Evolutionary conservation across 2,329 filamentous ascomycete genomes (phyloP).

Genomic region (Mariannaea sp.): DNA sequence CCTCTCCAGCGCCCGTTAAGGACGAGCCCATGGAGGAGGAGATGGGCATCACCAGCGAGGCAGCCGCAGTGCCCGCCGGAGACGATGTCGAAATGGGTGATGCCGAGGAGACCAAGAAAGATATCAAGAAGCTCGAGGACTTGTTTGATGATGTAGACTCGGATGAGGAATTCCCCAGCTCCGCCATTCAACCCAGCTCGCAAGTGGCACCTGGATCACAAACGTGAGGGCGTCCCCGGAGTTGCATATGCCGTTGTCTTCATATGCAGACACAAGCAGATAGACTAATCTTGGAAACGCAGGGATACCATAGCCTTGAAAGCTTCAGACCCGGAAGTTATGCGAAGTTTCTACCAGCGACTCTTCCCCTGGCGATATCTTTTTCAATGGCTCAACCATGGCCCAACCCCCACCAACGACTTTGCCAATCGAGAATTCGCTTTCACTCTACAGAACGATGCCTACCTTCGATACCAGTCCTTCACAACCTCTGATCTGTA

Average conservation of each 20-base stretch:
- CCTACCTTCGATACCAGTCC: slow-evolving; percentile 89
- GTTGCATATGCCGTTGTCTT: background rate
- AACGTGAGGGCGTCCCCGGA: slow-evolving; percentile 44
- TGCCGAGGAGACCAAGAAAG: slow-evolving; percentile 44
- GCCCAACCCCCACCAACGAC: slow-evolving; percentile 80
- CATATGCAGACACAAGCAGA: no score
- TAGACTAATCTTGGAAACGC: slow-evolving; percentile 14
- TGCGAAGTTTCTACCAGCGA: slow-evolving; percentile 93
- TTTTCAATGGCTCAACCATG: slow-evolving; percentile 98
- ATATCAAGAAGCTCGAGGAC: slow-evolving; percentile 59
- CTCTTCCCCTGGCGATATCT: slow-evolving; percentile 93
- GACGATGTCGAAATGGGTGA: slow-evolving; percentile 32
- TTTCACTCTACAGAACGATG: slow-evolving; percentile 90
- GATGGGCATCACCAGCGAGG: slow-evolving; percentile 22
- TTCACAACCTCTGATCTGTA: slow-evolving; percentile 60
- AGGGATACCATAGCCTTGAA: slow-evolving; percentile 47
- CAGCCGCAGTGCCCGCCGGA: slow-evolving; percentile 19
- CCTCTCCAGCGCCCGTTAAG: slow-evolving; percentile 35
- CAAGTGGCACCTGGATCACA: slow-evolving; percentile 53
- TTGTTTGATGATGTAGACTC: slow-evolving; percentile 63
- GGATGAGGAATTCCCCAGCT: slow-evolving; percentile 65
- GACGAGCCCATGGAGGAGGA: slow-evolving; percentile 37
- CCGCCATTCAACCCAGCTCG: slow-evolving; percentile 46
- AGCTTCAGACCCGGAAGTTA: slow-evolving; percentile 77
- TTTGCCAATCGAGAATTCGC: slow-evolving; percentile 95